Conservation (phyloP, 495 filamentous ascomycete species). For the Neurospora sp. region DNA sequence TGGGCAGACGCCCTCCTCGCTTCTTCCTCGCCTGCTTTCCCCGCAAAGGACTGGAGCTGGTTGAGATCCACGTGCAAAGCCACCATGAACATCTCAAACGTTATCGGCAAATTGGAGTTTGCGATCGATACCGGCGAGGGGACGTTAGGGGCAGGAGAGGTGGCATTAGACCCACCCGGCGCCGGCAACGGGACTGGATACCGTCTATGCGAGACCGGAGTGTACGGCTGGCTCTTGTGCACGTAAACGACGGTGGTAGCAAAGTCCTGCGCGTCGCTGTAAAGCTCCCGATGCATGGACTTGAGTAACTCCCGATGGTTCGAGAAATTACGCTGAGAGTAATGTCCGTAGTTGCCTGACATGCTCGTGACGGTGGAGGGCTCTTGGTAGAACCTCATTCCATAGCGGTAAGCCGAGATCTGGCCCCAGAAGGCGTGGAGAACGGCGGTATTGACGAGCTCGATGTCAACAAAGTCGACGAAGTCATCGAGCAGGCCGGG, state of each 20-base stretch:
- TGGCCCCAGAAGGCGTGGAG: conserved; percentile 43
- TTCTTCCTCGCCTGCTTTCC: conserved; percentile 46
- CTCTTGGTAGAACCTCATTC: conserved; percentile 14
- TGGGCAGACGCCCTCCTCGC: conserved; percentile 35
- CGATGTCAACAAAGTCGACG: conserved; percentile 31
- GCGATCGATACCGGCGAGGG: background rate
- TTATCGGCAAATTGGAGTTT: conserved; percentile 13
- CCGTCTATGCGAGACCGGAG: background rate
- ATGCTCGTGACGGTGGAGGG: conserved; percentile 2
- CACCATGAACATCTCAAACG: conserved; percentile 40
- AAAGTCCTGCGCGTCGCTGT: conserved; percentile 8
- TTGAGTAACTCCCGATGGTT: conserved; percentile 6
- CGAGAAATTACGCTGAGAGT: background rate
- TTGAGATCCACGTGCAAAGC: conserved; percentile 46
- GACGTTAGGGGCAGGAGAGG: background rate
- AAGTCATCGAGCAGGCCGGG: conserved; percentile 18
- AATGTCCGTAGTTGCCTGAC: background rate
- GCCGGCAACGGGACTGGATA: conserved; percentile 6
- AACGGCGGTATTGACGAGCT: conserved; percentile 36
- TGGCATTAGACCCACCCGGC: conserved; percentile 11
- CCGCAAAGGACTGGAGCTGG: conserved; percentile 49
- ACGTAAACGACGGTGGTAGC: conserved; percentile 2
- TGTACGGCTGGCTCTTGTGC: conserved; percentile 1
- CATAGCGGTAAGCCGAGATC: conserved; percentile 44
- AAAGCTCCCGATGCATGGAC: conserved; percentile 11